These are phyloP conservation scores for Petunia secreta DNA, from an alignment of 257 asterid species.

Conservation along the genomic window DNA sequence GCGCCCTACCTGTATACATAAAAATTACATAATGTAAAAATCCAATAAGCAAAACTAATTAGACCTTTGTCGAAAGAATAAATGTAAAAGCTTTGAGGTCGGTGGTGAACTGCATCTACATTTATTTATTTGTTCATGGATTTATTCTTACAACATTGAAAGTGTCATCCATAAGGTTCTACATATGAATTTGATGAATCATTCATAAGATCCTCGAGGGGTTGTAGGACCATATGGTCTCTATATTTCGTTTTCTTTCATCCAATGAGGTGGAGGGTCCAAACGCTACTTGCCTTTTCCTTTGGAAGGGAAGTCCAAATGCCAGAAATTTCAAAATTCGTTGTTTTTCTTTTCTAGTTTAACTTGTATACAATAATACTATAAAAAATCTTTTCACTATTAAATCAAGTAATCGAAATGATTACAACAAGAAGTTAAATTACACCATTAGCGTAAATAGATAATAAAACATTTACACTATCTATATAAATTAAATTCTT, in stretches of 20 bases:
- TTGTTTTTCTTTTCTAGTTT: too few relatives aligned
- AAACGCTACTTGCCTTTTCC: not conserved
- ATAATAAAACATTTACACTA: not conserved
- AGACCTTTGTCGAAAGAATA: not conserved
- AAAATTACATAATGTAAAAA: not conserved
- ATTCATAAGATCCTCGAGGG: not conserved
- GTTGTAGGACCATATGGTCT: not conserved
- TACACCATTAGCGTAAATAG: not conserved
- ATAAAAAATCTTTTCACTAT: not conserved
- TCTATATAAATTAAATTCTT: not conserved
- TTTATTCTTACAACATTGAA: not conserved
- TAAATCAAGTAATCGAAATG: too few relatives aligned
- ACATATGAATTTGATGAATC: not conserved
- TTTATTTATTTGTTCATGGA: not conserved
- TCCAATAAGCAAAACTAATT: not conserved
- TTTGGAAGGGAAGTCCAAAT: not conserved
- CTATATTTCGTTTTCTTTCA: not conserved
- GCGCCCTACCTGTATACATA: constrained; percentile 56
- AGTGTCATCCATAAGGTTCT: not conserved
- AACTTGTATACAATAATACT: not conserved
- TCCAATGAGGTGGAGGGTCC: not conserved
- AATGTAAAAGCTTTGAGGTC: not conserved
- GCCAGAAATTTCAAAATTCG: not conserved
- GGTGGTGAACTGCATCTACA: not conserved
- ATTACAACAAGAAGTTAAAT: not conserved